Evolutionary conservation across 177 flowering plant species (phyloP), one percentile per base, ranked within the genome.

Genomic region (Tripterygium wilfordii): DNA sequence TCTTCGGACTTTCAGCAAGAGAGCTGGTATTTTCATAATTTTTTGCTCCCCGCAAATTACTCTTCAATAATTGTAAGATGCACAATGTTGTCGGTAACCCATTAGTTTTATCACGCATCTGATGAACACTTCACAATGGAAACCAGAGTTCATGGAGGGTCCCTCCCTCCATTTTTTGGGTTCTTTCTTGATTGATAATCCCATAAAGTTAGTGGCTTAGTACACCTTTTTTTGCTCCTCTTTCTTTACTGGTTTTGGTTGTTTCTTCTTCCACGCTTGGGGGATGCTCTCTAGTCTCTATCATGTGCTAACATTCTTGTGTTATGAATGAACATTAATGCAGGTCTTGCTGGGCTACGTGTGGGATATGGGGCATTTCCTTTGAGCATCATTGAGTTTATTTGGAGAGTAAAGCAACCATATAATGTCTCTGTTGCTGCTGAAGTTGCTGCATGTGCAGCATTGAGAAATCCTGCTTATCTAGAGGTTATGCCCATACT

Each of bases 391-490:
- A 83, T 89, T 35, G 87, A 89, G 60, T 94, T 76, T 58, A 77
- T 89, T 10, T 85, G 97, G 97, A 73, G 99, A 66, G 99, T 97
- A 47, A 94, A 94, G 66, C 99, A 94, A 68, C 99, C 99, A 7
- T 94, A 94, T 66, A 94, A 89, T 66, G 97, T 94, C 12, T 94
- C 99, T 59, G 99, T 94, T 60, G 92, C 99, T 66, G 99, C 96
- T 57, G 99, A 94, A 75, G 68, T 89, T 57, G 54, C 96, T 60
- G 99, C 99, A 14, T 89, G 97, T 57, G 92, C 92, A 50, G 99
- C 99, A 46, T 60, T 94, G 72, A 69, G 76, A 63, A 94, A 94
- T 63, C 88, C 97, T 1, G 35, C 51, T 24, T 94, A 89, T 66
- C 67, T 94, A 35, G 95, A 94, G 88, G 99, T 89, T 27, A 5